These are phyloP conservation scores for Claviceps sp. DNA, from an alignment of 2,329 filamentous ascomycete species.

Conservation along the genomic window DNA sequence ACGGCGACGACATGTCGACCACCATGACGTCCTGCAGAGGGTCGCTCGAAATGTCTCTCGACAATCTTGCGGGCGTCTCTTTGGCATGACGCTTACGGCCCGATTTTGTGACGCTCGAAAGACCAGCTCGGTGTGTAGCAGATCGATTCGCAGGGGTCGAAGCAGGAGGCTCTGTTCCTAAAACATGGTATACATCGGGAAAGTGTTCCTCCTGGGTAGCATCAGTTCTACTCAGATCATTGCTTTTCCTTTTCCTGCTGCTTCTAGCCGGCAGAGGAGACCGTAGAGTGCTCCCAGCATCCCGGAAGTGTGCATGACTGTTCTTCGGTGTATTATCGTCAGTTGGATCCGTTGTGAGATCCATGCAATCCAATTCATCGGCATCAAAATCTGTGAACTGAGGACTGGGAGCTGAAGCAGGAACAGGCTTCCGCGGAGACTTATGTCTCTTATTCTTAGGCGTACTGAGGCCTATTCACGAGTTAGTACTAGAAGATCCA, in stretches of 20 bases:
- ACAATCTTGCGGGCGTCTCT: conserved; percentile 2
- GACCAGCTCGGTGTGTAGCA: conserved; percentile 10
- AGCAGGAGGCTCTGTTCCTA: conserved; percentile 25
- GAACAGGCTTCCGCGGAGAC: conserved; percentile 15
- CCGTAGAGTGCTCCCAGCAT: conserved; percentile 26
- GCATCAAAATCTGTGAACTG: conserved; percentile 23
- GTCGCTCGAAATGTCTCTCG: background rate
- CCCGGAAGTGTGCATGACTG: conserved; percentile 27
- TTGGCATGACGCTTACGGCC: conserved; percentile 9
- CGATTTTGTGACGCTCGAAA: conserved; percentile 8
- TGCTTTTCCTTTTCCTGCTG: conserved; percentile 40
- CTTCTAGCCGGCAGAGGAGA: conserved; percentile 24
- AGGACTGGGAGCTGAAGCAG: conserved; percentile 13
- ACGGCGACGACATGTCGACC: conserved; percentile 15
- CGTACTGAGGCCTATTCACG: background rate
- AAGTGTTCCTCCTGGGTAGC: conserved; percentile 31
- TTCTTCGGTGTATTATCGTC: conserved; percentile 21
- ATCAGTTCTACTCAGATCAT: conserved; percentile 27
- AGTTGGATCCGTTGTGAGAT: conserved; percentile 24
- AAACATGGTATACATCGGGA: conserved; percentile 38
- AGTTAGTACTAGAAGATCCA: background rate
- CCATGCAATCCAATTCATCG: conserved; percentile 25
- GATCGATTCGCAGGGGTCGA: conserved; percentile 20
- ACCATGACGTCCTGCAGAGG: conserved; percentile 8
- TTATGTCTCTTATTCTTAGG: conserved; percentile 12